Percentiles rank a stretch among this genome's conserved stretches.
phyloP scores from a whole-genome alignment of 805 yeast genomes.

The Yamadazyma takamatsuzukensis region DNA sequence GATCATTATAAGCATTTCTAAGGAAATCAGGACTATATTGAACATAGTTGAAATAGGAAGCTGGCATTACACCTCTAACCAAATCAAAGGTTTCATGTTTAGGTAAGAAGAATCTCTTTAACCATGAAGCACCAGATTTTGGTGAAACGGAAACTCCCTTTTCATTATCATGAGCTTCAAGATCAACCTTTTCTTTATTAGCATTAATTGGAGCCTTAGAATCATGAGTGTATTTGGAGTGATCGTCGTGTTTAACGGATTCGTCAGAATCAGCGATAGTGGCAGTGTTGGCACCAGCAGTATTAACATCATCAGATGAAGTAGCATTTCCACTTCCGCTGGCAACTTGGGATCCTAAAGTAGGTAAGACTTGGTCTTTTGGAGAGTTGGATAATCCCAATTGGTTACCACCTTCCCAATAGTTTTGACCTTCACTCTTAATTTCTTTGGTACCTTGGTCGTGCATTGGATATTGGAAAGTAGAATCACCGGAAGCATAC shows the following conservation, averaged over 20 bases:
- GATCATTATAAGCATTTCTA: constrained; percentile 48
- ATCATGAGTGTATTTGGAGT: constrained; percentile 15
- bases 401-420: constrained; percentile 44
- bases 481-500: constrained; percentile 42
- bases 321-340: constrained; percentile 2
- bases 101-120: constrained; percentile 45
- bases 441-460: constrained; percentile 67
- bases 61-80: constrained; percentile 45
- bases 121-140: constrained; percentile 23
- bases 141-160: constrained; percentile 10
- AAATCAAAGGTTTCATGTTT: constrained; percentile 43
- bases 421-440: constrained; percentile 46
- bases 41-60: constrained; percentile 34
- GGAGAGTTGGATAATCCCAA: constrained; percentile 24
- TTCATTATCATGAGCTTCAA: constrained; percentile 2
- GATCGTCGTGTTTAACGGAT: constrained; percentile 3
- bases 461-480: constrained; percentile 50
- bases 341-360: neutral
- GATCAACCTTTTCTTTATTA: constrained; percentile 2
- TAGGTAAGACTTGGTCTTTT: constrained; percentile 18
- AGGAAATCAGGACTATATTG: constrained; percentile 40
- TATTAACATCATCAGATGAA: constrained; percentile 5
- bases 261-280: constrained; percentile 7
- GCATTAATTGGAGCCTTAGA: constrained; percentile 20
- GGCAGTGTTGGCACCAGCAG: constrained; percentile 10